Conservation (phyloP, 257 asterid species). For the Solanum pinnatisectum region DNA sequence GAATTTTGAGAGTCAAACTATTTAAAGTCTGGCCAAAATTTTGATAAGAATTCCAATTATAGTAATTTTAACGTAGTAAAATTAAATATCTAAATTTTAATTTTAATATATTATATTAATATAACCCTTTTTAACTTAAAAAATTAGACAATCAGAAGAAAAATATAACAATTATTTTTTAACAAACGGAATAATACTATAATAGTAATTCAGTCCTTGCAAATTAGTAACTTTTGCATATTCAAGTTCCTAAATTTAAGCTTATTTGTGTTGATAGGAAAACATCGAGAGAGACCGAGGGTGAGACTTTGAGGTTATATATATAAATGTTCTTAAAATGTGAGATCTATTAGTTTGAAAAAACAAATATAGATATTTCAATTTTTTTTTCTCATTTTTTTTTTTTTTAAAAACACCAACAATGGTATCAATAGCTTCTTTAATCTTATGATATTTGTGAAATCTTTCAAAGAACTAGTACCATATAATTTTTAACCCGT, state of each 20-base stretch:
- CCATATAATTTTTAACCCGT: too few relatives aligned
- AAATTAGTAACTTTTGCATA: not conserved
- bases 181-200: not conserved
- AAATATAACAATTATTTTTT: not conserved
- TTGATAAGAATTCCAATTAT: too few relatives aligned
- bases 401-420: too few relatives aligned
- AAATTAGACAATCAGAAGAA: not conserved
- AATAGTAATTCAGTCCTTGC: not conserved
- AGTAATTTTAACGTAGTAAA: not conserved
- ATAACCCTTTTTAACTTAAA: not conserved
- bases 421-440: not conserved
- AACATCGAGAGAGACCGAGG: not conserved
- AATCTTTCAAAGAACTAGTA: too few relatives aligned
- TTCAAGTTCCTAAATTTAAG: not conserved
- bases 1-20: too few relatives aligned
- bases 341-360: not conserved
- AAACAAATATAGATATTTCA: not conserved
- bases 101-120: too few relatives aligned
- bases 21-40: too few relatives aligned
- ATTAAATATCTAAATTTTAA: too few relatives aligned
- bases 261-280: not conserved
- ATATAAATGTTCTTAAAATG: not conserved
- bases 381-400: too few relatives aligned
- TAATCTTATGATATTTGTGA: too few relatives aligned
- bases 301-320: not conserved